Percentiles rank a stretch among this genome's conserved stretches.
These are phyloP conservation scores for Chalciporus sphaerocephalus DNA, from an alignment of 768 basidiomycete species.

Conservation along the genomic window DNA sequence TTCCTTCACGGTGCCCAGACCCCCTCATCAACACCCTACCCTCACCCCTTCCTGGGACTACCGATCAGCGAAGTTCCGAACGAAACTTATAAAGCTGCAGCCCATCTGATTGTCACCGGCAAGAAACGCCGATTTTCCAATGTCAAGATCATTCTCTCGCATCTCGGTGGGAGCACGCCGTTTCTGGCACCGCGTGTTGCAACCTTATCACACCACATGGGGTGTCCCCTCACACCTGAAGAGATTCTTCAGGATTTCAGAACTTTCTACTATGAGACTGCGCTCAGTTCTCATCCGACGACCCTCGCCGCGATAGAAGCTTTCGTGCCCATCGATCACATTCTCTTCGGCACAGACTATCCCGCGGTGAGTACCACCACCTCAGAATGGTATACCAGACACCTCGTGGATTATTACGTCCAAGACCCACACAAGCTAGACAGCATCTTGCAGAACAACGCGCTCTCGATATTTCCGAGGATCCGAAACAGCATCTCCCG, in stretches of 20 bases:
- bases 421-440: conserved; percentile 37
- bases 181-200: conserved; percentile 68
- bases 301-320: conserved; percentile 48
- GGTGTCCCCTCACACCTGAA: conserved; percentile 55
- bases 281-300: conserved; percentile 54
- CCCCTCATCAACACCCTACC: conserved; percentile 59
- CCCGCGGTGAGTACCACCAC: conserved; percentile 60
- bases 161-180: conserved; percentile 66
- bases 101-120: conserved; percentile 70
- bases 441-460: conserved; percentile 46
- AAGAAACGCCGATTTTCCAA: conserved; percentile 58
- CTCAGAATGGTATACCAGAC: conserved; percentile 57
- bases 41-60: conserved; percentile 59
- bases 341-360: conserved; percentile 75
- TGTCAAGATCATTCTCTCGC: conserved; percentile 65
- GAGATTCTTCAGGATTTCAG: conserved; percentile 68
- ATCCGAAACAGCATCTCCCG: conserved; percentile 6
- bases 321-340: conserved; percentile 46
- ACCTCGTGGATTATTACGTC: conserved; percentile 47
- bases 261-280: conserved; percentile 72
- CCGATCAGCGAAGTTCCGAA: conserved; percentile 74
- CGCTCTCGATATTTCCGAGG: conserved; percentile 48
- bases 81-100: conserved; percentile 79
- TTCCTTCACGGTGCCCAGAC: conserved; percentile 72
- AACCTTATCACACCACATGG: conserved; percentile 64